These are phyloP conservation scores for Tuber borchii DNA, from an alignment of 495 filamentous ascomycete genomes.

Conservation along the genomic window DNA sequence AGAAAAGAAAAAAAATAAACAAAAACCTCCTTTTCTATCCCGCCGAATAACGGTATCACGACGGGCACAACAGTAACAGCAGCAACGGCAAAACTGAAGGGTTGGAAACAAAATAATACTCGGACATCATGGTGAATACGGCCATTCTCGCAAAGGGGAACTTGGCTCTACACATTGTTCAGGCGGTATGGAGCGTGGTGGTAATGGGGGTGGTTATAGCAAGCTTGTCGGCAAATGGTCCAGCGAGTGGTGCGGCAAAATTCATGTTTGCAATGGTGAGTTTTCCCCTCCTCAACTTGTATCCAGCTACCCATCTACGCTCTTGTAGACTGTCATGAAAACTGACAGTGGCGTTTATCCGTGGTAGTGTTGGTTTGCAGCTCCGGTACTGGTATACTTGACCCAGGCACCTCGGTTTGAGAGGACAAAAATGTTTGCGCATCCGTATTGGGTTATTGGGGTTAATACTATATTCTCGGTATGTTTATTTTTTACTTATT, in stretches of 20 bases:
- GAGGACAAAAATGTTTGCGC: conserved; percentile 69
- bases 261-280: conserved; percentile 41
- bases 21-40: not conserved
- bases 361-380: conserved; percentile 71
- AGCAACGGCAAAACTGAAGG: not conserved
- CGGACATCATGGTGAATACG: conserved; percentile 34
- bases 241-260: conserved; percentile 28
- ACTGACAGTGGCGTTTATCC: conserved; percentile 13
- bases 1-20: not conserved
- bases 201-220: conserved; percentile 36
- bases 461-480: conserved; percentile 63
- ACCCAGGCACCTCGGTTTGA: conserved; percentile 75
- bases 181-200: conserved; percentile 37
- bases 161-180: conserved; percentile 29
- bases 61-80: conserved; percentile 4
- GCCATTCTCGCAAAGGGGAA: conserved; percentile 25
- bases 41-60: not conserved
- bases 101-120: conserved; percentile 3
- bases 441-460: conserved; percentile 72
- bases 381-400: conserved; percentile 77
- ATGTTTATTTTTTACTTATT: conserved; percentile 19
- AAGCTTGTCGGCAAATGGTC: conserved; percentile 27
- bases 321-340: not conserved
- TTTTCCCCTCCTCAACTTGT: not conserved
- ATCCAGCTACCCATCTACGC: not conserved